Evolutionary conservation across 495 filamentous ascomycete species (phyloP), one percentile per base, ranked within the genome.

Genomic region (Articulospora tetracladia): DNA sequence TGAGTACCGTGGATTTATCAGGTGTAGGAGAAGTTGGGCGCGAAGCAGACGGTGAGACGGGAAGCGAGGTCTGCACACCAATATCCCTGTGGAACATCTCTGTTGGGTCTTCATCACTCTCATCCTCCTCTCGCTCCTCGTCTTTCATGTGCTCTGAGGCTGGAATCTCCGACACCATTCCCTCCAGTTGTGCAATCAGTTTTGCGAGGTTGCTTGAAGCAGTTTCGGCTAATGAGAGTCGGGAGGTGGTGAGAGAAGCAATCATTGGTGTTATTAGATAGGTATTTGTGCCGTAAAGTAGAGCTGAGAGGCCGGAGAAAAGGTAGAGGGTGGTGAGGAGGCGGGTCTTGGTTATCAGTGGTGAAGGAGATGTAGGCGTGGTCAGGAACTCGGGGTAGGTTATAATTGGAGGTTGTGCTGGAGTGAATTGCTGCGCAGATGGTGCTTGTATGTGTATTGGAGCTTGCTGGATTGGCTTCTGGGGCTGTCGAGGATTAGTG

Each of bases 321-420:
- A 87, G 77, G 73, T 97, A 92, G 64, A 93, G 76, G 13, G 92
- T 87, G 70, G 85, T 89, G 52, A 93, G 76, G 34, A 97, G 78
- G 41, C 86, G 84, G 39, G 79, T 76, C 59, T 87, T 81, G 17
- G 91, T 94, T 30, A 98, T 80, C 1, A 98, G 76, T 0, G 94
- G 92, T 12, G 80, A 74, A 15, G 79, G 75, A 2, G 72, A 72
- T 0, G 70, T 63, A 8, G 91, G 85, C 28, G 88, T 90, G 22
- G 79, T 77, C 64, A 98, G 86, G 74, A 96, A 97, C 73, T 98
- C 94, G 50, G 94, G 94, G 74, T 97, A 98, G 24, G 94, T 98
- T 67, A 98, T 88, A 64, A 98, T 92, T n/a, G 93, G 95, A 23
- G 91, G 82, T 22, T 84, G 75, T 61, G 88, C 82, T 67, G 71